These are phyloP conservation scores for Cladorrhinum sp. DNA, from an alignment of 2,329 filamentous ascomycete species.

Conservation along the genomic window DNA sequence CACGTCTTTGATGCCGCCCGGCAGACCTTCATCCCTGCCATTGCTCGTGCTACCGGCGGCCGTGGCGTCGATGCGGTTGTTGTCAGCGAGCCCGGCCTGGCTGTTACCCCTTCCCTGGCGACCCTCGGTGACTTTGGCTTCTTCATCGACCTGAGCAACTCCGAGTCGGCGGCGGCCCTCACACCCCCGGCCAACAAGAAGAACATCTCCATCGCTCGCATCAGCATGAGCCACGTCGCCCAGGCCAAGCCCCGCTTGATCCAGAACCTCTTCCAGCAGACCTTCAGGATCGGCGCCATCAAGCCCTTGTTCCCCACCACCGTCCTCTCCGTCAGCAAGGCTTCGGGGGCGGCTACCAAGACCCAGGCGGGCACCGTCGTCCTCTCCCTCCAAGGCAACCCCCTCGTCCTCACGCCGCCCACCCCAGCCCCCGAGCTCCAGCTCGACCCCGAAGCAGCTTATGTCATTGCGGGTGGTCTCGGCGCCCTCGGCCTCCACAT, in stretches of 20 bases:
- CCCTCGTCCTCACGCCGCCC: conserved; percentile 26
- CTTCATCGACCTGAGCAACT: neutral
- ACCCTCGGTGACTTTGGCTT: neutral
- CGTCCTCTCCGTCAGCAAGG: neutral
- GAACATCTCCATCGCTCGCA: neutral
- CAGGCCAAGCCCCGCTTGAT: neutral
- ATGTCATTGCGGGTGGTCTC: conserved; percentile 38
- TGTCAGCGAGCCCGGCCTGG: neutral
- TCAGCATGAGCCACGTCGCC: neutral
- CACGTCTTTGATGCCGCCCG: neutral
- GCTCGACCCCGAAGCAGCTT: conserved; percentile 28
- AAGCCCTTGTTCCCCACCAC: neutral
- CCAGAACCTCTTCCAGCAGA: conserved; percentile 1
- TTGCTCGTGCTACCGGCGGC: neutral
- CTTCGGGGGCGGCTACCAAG: neutral
- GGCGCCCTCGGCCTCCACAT: conserved; percentile 39
- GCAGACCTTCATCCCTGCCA: neutral
- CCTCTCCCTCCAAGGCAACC: neutral
- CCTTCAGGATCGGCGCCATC: neutral
- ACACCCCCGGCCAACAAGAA: neutral
- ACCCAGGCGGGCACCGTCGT: neutral
- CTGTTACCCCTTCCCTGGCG: neutral
- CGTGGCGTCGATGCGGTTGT: neutral
- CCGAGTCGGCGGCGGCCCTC: neutral
- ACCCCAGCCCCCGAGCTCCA: conserved; percentile 9